These are phyloP conservation scores for Curvularia lunata DNA, from an alignment of 2,329 filamentous ascomycete genomes.

Conservation along the genomic window DNA sequence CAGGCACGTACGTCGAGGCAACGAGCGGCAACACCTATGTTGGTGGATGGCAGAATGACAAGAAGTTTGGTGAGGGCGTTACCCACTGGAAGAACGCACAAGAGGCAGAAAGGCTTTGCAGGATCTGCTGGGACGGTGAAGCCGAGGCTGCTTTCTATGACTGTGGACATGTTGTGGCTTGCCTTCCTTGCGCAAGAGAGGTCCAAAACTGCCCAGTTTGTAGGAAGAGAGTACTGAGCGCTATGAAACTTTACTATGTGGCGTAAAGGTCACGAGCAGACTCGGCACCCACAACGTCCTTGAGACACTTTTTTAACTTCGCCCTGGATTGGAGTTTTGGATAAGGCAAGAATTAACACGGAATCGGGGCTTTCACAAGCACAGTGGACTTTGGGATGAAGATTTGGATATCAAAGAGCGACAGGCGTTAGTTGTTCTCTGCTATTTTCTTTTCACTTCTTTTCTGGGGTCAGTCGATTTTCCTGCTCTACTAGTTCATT, in stretches of 20 bases:
- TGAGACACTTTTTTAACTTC: neutral
- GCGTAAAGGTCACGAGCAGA: slow-evolving; percentile 23
- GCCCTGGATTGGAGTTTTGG: neutral
- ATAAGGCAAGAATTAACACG: neutral
- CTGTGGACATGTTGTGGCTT: slow-evolving; percentile 68
- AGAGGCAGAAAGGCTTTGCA: slow-evolving; percentile 64
- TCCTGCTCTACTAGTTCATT: neutral
- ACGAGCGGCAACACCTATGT: slow-evolving; percentile 66
- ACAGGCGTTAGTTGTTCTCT: neutral
- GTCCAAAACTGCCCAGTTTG: slow-evolving; percentile 68
- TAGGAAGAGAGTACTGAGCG: slow-evolving; percentile 61
- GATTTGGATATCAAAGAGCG: neutral
- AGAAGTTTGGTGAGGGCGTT: slow-evolving; percentile 66
- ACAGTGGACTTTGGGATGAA: too few species aligned
- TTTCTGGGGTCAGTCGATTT: neutral
- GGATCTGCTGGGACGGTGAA: slow-evolving; percentile 67
- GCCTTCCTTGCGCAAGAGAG: slow-evolving; percentile 63
- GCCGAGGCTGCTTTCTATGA: slow-evolving; percentile 67
- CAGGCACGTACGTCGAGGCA: slow-evolving; percentile 63
- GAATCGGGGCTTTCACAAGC: neutral
- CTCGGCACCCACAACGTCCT: neutral
- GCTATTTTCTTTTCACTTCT: neutral
- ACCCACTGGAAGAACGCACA: slow-evolving; percentile 68
- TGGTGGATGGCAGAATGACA: slow-evolving; percentile 66
- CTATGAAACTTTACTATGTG: slow-evolving; percentile 63